Base-by-base conservation (phyloP, 2,329 filamentous ascomycete species). In the Alternaria tenuissima region DNA sequence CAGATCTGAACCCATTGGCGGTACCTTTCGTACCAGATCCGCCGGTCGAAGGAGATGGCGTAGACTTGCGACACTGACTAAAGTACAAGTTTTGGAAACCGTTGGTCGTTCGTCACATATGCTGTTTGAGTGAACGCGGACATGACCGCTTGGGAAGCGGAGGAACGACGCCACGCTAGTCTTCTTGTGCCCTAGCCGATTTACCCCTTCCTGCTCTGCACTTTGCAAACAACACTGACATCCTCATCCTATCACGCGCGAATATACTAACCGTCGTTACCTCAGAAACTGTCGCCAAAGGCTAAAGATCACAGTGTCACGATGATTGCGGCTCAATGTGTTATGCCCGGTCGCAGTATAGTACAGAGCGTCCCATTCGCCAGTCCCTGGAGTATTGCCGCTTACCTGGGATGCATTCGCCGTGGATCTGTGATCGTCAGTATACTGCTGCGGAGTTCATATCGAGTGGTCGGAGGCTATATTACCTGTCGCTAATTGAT, bases 401-500 rank as follows among this genome's bases (percentile, higher is more conserved):
- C 42, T 38, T 53, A 62, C 63, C 63, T 55, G 66, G 66, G 44
- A 52, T 26, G 28, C 44, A 47, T 41, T 22, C 26, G 48, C 46
- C 51, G 24, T 46, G 55, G 32, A 52, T 55, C 57, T 57, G 36
- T 59, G 54, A 55, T 48, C 34, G 51, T 32, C 52, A 34, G 22
- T 39, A n/a, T 42, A n/a, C 39, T 42, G 59, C 47, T 58, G 47
- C 55, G 41, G 46, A 38, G 34, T 55, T 58, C 42, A 65, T 66
- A 54, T 68, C 59, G 48, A 64, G 57, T 62, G 62, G 61, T 47
- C 62, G 63, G 66, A 62, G 59, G 52, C 65, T 71, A 72, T 58
- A 74, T 75, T 75, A 63, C 62, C 59, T 54, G 70, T 64, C 64
- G 60, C 34, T 57, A 20, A 52, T 62, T 64, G 59, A 74, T 74